These are phyloP conservation scores for Kuraishia piskuri DNA, from an alignment of 805 yeast species.

Conservation along the genomic window DNA sequence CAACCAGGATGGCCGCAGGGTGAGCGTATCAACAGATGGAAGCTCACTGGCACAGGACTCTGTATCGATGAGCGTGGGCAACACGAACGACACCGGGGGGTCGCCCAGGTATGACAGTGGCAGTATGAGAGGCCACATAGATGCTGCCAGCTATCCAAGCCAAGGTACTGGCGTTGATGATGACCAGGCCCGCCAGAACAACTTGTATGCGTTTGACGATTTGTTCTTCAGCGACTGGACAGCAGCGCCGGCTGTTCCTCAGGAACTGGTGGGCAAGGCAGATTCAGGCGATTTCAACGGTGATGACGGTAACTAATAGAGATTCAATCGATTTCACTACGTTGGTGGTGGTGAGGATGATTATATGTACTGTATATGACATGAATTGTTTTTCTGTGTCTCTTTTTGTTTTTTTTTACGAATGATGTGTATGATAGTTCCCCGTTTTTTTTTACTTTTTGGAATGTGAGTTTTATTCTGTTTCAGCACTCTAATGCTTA, in stretches of 20 bases:
- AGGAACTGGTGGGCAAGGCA: background rate
- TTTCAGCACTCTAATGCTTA: background rate
- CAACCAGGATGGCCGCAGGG: constrained; percentile 1
- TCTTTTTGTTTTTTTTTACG: background rate
- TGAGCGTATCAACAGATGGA: background rate
- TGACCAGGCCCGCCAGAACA: background rate
- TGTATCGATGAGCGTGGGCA: background rate
- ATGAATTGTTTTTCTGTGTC: background rate
- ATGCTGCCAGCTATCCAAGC: background rate
- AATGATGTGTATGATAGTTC: background rate
- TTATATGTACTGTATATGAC: background rate
- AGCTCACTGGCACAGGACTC: background rate
- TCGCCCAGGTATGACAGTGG: background rate
- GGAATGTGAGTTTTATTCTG: no score
- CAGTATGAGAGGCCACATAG: background rate
- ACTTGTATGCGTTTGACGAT: constrained; percentile 18
- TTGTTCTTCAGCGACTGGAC: constrained; percentile 19
- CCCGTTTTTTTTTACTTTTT: background rate
- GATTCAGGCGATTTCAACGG: background rate
- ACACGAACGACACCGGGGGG: background rate
- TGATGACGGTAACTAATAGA: background rate
- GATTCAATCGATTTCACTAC: background rate
- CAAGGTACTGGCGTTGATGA: background rate
- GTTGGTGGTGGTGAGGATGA: no score
- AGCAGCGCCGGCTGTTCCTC: constrained; percentile 6